A percentile compares a stretch with the other conserved stretches of the same genome.
These are phyloP conservation scores for Fusarium armeniacum DNA, from an alignment of 2,329 filamentous ascomycete species.

Conservation along the genomic window DNA sequence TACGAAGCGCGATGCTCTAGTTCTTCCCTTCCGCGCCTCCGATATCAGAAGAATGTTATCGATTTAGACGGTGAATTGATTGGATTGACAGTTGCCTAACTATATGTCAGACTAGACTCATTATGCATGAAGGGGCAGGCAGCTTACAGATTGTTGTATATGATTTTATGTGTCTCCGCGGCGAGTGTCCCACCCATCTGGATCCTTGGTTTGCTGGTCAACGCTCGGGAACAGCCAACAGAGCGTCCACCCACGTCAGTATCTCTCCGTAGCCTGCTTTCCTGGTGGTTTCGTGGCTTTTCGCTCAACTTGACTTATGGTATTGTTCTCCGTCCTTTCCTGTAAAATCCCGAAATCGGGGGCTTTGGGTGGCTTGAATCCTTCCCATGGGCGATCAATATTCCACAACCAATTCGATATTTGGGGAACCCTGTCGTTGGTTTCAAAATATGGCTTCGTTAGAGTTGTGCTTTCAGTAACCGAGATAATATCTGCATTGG, in stretches of 20 bases:
- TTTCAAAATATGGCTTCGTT: too few species aligned
- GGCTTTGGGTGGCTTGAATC: not conserved
- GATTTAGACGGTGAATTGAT: not conserved
- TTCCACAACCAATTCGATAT: conserved; percentile 21
- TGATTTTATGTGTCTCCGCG: not conserved
- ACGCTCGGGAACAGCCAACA: not conserved
- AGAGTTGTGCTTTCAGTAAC: not conserved
- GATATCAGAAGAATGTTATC: not conserved
- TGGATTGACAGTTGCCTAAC: not conserved
- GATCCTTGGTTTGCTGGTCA: not conserved
- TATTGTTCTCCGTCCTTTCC: not conserved
- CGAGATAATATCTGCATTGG: not conserved
- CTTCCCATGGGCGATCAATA: conserved; percentile 32
- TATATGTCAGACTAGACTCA: not conserved
- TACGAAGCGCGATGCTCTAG: not conserved
- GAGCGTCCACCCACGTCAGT: not conserved
- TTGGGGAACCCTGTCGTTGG: not conserved
- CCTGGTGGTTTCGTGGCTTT: not conserved
- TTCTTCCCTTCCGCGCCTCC: not conserved
- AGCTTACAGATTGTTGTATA: conserved; percentile 7
- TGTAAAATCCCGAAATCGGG: not conserved
- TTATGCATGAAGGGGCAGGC: not conserved
- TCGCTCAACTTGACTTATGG: not conserved
- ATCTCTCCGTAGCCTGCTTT: not conserved
- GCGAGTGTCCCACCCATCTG: not conserved